These are phyloP conservation scores for Quaeritorhiza haematococci DNA, from an alignment of 371 early-diverging fungal species.

Conservation along the genomic window DNA sequence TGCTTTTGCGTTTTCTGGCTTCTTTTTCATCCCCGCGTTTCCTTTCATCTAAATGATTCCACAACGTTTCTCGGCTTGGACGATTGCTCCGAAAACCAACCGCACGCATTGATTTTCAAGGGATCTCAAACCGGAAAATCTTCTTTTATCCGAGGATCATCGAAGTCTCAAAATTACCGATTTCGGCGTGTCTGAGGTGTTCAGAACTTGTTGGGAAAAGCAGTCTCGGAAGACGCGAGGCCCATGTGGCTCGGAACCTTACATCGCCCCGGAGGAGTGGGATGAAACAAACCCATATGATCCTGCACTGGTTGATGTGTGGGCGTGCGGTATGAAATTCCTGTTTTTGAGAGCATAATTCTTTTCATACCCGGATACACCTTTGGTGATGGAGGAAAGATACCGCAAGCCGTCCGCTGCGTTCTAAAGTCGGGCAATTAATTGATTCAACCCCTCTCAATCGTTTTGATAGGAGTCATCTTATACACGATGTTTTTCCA, in stretches of 20 bases:
- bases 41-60: too few species aligned
- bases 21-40: too few species aligned
- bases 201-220: conserved; percentile 54
- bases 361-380: neutral
- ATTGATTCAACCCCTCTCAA: neutral
- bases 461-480: conserved; percentile 28
- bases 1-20: too few species aligned
- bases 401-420: neutral
- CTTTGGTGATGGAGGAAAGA: neutral
- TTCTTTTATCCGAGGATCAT: conserved; percentile 75
- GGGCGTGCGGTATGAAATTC: conserved; percentile 42
- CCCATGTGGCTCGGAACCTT: conserved; percentile 45
- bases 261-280: conserved; percentile 57
- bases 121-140: conserved; percentile 61
- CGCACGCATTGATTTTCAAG: too few species aligned
- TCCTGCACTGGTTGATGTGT: conserved; percentile 44
- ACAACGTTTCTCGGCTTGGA: too few species aligned
- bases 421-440: neutral
- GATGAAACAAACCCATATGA: conserved; percentile 32
- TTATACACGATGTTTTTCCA: conserved; percentile 38
- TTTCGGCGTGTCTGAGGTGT: conserved; percentile 94
- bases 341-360: neutral
- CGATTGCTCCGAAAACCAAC: too few species aligned
- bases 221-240: conserved; percentile 34
- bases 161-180: conserved; percentile 92